Percentiles rank a stretch among this genome's conserved stretches.
These are phyloP conservation scores for Termitomyces sp. DNA, from an alignment of 768 basidiomycete genomes.

Conservation along the genomic window DNA sequence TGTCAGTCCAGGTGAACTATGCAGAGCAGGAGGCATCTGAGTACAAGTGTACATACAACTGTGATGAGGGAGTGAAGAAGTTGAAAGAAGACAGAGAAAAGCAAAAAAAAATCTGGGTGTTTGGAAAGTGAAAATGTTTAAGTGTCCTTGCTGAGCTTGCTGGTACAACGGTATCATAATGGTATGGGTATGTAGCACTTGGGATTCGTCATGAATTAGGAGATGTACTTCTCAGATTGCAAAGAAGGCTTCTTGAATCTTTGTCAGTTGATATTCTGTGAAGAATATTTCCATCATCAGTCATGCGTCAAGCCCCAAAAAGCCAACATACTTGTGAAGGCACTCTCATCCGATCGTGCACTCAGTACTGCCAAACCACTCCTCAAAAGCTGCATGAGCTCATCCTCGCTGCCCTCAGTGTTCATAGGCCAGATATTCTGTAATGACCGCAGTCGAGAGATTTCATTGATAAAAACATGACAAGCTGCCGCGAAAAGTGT, in stretches of 20 bases:
- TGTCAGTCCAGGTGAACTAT: not conserved
- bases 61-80: not conserved
- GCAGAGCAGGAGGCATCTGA: not conserved
- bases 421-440: conserved; percentile 25
- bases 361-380: conserved; percentile 35
- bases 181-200: conserved; percentile 8
- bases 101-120: not conserved
- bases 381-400: conserved; percentile 33
- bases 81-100: not conserved
- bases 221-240: conserved; percentile 27
- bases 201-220: not conserved
- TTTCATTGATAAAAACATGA: conserved; percentile 41
- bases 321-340: conserved; percentile 38
- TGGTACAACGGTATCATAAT: conserved; percentile 13
- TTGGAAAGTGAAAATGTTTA: not conserved
- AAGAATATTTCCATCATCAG: not conserved
- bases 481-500: conserved; percentile 43
- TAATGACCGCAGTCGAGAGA: conserved; percentile 33
- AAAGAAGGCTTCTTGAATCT: conserved; percentile 40
- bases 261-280: conserved; percentile 39
- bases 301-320: not conserved
- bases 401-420: conserved; percentile 29
- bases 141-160: not conserved
- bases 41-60: not conserved
- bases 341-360: conserved; percentile 38